phyloP scores from a whole-genome alignment of 306 rosid genomes.

The Medicago truncatula region MtrunA17r5.0-ANR NC_053049.1:19157001-19157500 shows the following conservation, averaged over 20 bases:
- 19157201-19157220: conserved; percentile 69
- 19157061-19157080: conserved; percentile 16
- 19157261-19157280: conserved; percentile 97
- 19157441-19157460: conserved; percentile 97
- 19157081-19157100: neutral
- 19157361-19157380: conserved; percentile 96
- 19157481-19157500: conserved; percentile 36
- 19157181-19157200: conserved; percentile 25
- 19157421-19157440: conserved; percentile 94
- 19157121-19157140: neutral
- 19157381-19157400: conserved; percentile 99
- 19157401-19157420: conserved; percentile 94
- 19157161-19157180: neutral
- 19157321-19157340: conserved; percentile 99
- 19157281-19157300: conserved; percentile 97
- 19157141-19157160: neutral
- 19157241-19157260: conserved; percentile 97
- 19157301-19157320: conserved; percentile 96
- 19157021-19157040: conserved; percentile 99
- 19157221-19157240: conserved; percentile 94
- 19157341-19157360: conserved; percentile 90
- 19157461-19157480: conserved; percentile 63
- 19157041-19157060: conserved; percentile 96
- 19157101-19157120: neutral
- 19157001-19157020: conserved; percentile 96